phyloP scores from a whole-genome alignment of 78 protist species.

The Cavenderia fasciculata region DNA sequence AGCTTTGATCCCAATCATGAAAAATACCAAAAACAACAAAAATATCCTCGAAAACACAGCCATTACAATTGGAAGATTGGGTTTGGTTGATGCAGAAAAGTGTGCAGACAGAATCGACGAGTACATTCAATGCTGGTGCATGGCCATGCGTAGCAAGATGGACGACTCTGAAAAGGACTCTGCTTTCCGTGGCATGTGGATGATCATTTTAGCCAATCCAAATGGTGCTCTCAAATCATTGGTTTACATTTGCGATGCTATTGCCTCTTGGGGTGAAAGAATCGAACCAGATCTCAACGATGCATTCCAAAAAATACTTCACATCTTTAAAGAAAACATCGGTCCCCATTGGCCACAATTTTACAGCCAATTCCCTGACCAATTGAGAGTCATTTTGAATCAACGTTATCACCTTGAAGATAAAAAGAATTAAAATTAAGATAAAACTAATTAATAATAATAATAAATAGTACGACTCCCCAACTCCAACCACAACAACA shows the following conservation, averaged over 20 bases:
- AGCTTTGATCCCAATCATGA: constrained; percentile 73
- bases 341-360: constrained; percentile 68
- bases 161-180: constrained; percentile 90
- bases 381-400: constrained; percentile 46
- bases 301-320: constrained; percentile 36
- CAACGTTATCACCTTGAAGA: constrained; percentile 27
- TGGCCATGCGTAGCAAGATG: constrained; percentile 70
- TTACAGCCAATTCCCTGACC: constrained; percentile 71
- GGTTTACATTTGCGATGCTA: constrained; percentile 79
- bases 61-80: constrained; percentile 86
- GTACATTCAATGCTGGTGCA: constrained; percentile 78
- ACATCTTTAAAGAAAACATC: constrained; percentile 69
- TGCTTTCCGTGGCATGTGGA: constrained; percentile 86
- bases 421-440: no score
- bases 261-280: constrained; percentile 67
- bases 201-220: constrained; percentile 75
- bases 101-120: constrained; percentile 38
- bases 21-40: constrained; percentile 2
- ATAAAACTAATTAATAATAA: not conserved
- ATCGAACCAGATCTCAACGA: constrained; percentile 66
- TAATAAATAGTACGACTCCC: not conserved
- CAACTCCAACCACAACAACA: not conserved
- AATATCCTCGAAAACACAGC: constrained; percentile 74
- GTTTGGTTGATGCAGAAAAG: constrained; percentile 26
- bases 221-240: constrained; percentile 32